These are phyloP conservation scores for Calonectria crousiana DNA, from an alignment of 2,329 filamentous ascomycete species.

Conservation along the genomic window DNA sequence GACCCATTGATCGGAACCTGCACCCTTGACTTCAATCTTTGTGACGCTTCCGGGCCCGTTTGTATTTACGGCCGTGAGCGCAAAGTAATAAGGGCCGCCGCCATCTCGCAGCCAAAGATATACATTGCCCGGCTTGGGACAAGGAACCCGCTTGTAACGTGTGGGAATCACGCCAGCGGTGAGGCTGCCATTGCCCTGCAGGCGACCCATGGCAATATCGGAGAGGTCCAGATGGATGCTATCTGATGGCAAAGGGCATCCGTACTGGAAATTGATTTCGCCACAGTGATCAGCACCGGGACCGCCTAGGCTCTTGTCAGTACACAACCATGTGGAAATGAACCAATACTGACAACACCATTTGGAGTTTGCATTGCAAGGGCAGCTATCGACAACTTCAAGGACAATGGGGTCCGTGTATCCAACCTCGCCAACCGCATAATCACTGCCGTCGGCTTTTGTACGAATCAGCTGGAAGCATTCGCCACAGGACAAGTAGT, in stretches of 20 bases:
- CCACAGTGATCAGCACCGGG: conserved; percentile 16
- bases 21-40: conserved; percentile 18
- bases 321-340: too few species aligned
- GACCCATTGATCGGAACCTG: conserved; percentile 13
- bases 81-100: conserved; percentile 10
- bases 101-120: conserved; percentile 16
- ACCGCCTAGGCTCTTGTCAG: not conserved
- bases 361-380: conserved; percentile 17
- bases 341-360: conserved; percentile 17
- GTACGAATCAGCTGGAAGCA: conserved; percentile 17
- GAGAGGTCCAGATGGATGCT: conserved; percentile 17
- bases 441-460: conserved; percentile 13
- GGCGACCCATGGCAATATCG: conserved; percentile 18
- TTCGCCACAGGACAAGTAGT: conserved; percentile 15
- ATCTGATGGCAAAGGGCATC: conserved; percentile 15
- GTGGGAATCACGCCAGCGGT: conserved; percentile 11
- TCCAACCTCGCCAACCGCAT: not conserved
- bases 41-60: conserved; percentile 19
- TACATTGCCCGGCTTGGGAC: conserved; percentile 17
- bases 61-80: conserved; percentile 13
- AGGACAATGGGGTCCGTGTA: conserved; percentile 16
- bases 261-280: conserved; percentile 17
- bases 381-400: conserved; percentile 15
- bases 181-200: conserved; percentile 12
- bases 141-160: conserved; percentile 13